Evolutionary conservation across 257 asterid genomes (phyloP).

Genomic region (Solanum virginianum): DNA sequence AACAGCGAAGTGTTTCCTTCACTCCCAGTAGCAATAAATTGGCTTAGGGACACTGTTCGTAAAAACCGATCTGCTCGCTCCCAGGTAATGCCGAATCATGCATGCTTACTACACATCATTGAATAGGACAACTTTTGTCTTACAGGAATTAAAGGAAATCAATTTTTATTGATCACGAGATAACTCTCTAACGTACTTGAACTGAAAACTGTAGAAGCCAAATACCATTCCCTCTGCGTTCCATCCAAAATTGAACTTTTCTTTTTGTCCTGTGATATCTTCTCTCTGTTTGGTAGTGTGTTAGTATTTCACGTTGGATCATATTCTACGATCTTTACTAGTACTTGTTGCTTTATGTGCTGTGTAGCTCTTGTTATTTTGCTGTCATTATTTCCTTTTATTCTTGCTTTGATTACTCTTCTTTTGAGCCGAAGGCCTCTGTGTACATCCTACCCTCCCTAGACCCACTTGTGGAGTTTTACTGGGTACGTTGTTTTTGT

Average conservation of each 20-base stretch:
- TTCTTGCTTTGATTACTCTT: background rate
- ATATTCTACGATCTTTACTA: background rate
- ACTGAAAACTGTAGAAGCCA: background rate
- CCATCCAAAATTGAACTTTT: background rate
- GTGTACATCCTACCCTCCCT: background rate
- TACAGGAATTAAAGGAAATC: background rate
- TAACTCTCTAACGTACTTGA: background rate
- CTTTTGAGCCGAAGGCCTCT: background rate
- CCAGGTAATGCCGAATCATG: conserved; percentile 46
- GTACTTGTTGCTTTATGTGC: background rate
- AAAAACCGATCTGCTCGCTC: conserved; percentile 53
- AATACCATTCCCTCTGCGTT: background rate
- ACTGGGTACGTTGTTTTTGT: background rate
- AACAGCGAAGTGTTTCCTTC: conserved; percentile 71
- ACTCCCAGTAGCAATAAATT: conserved; percentile 74
- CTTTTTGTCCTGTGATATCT: background rate
- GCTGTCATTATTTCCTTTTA: background rate
- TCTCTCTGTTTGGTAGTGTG: background rate
- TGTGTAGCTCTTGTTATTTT: background rate
- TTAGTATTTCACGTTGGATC: background rate
- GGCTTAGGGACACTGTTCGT: conserved; percentile 66
- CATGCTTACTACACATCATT: background rate
- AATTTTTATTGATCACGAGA: background rate
- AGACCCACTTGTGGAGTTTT: background rate
- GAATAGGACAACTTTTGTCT: background rate